Conservation (phyloP, 2,329 filamentous ascomycete genomes). For the Intubia oerlemansii region DNA sequence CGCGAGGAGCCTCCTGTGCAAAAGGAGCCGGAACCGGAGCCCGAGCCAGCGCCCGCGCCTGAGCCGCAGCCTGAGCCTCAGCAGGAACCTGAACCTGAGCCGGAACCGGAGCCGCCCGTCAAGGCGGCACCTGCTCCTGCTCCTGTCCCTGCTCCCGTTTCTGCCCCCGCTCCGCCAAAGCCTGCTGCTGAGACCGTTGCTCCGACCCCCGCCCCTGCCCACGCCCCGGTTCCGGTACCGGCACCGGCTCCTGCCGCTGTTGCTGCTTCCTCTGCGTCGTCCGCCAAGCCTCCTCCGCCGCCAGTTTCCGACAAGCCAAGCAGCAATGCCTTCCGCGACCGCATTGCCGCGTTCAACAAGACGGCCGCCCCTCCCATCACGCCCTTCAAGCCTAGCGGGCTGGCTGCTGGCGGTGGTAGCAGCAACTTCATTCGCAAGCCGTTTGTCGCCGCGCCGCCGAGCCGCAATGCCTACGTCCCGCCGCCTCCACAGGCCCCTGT, state of each 20-base stretch:
- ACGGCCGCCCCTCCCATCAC: conserved; percentile 62
- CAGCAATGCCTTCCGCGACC: conserved; percentile 69
- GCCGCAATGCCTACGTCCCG: conserved; percentile 75
- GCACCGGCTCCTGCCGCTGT: conserved; percentile 10
- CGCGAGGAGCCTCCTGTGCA: no score
- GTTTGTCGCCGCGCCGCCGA: conserved; percentile 86
- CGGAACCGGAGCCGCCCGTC: background rate
- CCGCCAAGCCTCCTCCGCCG: conserved; percentile 27
- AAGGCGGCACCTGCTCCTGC: conserved; percentile 1
- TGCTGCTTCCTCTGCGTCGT: conserved; percentile 14
- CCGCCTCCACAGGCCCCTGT: conserved; percentile 48
- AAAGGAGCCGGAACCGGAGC: background rate
- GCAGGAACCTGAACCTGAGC: background rate
- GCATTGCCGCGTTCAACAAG: conserved; percentile 95
- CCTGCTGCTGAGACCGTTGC: conserved; percentile 4
- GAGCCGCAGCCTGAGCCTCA: background rate
- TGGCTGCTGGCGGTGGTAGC: conserved; percentile 33
- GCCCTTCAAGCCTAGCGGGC: conserved; percentile 66
- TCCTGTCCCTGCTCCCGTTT: conserved; percentile 1
- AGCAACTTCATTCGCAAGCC: conserved; percentile 73
- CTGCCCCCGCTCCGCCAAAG: background rate
- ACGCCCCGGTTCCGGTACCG: conserved; percentile 11
- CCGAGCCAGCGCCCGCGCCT: conserved; percentile 6
- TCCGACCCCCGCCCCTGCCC: conserved; percentile 7
- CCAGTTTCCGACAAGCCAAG: conserved; percentile 53